Evolutionary conservation across 2,329 filamentous ascomycete species (phyloP).

Genomic region (Talaromyces rugulosus): DNA sequence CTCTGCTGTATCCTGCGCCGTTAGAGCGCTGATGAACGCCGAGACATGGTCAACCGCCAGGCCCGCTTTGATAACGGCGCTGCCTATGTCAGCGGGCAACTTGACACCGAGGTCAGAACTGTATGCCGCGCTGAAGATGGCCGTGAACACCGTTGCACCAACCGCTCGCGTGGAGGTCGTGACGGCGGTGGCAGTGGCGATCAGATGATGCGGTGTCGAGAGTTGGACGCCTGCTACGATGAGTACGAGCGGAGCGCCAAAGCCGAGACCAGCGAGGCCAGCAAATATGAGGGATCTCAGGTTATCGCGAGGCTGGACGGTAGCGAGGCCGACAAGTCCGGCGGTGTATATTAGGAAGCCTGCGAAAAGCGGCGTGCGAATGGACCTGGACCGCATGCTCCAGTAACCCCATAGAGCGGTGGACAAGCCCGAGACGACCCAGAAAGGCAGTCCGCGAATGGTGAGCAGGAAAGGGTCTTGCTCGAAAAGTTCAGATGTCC

Average conservation of each 20-base stretch:
- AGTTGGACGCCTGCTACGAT: conserved; percentile 5
- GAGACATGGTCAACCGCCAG: neutral
- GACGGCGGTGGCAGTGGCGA: conserved; percentile 1
- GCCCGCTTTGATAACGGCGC: neutral
- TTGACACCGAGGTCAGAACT: neutral
- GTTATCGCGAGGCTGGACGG: neutral
- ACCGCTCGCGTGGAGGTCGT: neutral
- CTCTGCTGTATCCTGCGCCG: neutral
- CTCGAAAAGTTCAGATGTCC: conserved; percentile 1
- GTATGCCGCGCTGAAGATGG: conserved; percentile 1
- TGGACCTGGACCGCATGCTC: neutral
- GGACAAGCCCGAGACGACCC: neutral
- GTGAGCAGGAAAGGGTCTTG: neutral
- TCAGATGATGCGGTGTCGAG: neutral
- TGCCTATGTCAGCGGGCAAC: neutral
- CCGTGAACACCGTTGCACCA: conserved; percentile 4
- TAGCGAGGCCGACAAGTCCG: conserved; percentile 1
- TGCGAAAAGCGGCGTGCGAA: neutral
- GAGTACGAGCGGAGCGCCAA: conserved; percentile 1
- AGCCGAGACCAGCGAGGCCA: conserved; percentile 2
- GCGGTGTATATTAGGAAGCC: conserved; percentile 3
- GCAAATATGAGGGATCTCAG: neutral
- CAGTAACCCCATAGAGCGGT: neutral
- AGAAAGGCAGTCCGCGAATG: neutral
- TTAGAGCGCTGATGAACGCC: neutral